These are phyloP conservation scores for Aspergillus fischeri DNA, from an alignment of 2,329 filamentous ascomycete genomes.

Conservation along the genomic window DNA sequence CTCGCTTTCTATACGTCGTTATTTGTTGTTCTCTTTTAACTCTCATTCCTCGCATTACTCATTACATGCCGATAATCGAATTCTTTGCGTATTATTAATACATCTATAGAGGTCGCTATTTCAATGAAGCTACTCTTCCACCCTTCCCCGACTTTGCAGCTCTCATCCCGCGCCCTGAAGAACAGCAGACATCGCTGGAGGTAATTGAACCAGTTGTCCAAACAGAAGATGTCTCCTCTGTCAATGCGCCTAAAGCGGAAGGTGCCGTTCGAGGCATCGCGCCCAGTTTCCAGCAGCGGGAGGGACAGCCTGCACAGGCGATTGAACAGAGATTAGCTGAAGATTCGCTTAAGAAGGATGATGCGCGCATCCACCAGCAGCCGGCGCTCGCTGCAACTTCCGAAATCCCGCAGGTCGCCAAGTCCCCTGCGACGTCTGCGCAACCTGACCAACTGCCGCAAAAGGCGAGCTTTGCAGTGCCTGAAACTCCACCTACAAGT, in stretches of 20 bases:
- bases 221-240: conserved; percentile 21
- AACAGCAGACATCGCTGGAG: conserved; percentile 27
- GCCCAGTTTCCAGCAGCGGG: not conserved
- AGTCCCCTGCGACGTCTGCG: conserved; percentile 18
- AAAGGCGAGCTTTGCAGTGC: conserved; percentile 11
- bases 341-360: conserved; percentile 8
- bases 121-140: conserved; percentile 53
- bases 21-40: not conserved
- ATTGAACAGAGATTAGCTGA: conserved; percentile 6
- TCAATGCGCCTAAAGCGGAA: conserved; percentile 16
- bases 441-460: conserved; percentile 52
- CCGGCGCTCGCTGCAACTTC: conserved; percentile 9
- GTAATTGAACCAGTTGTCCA: conserved; percentile 36
- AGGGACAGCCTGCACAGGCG: conserved; percentile 2
- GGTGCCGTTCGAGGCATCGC: conserved; percentile 9
- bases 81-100: conserved; percentile 4
- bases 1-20: not conserved
- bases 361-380: conserved; percentile 4
- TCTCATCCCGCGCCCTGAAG: conserved; percentile 27
- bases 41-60: conserved; percentile 1
- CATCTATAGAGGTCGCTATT: conserved; percentile 50
- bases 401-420: conserved; percentile 10
- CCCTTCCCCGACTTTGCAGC: conserved; percentile 31
- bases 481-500: conserved; percentile 21
- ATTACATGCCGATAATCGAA: conserved; percentile 1